These are phyloP conservation scores for Oenanthe javanica DNA, from an alignment of 140 eudicot species.

Conservation along the genomic window DNA sequence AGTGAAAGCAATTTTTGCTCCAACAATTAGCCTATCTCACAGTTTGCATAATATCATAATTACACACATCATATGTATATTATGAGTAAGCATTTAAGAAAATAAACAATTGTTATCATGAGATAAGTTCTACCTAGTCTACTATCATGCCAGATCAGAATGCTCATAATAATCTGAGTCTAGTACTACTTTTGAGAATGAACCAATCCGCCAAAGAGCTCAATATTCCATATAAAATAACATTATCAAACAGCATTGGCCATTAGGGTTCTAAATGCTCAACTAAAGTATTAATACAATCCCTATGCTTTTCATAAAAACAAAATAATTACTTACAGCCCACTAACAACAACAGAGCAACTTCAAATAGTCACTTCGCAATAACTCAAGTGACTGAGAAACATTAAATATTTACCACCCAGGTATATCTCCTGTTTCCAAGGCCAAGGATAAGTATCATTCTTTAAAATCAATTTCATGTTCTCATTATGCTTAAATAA, in stretches of 20 bases:
- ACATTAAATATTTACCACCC: not conserved
- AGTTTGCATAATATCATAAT: too few species aligned
- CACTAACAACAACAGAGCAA: not conserved
- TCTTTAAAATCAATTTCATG: not conserved
- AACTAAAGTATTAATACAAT: too few species aligned
- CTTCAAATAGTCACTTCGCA: not conserved
- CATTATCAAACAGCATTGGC: not conserved
- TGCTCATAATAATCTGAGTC: not conserved
- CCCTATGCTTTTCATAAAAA: not conserved
- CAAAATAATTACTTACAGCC: not conserved
- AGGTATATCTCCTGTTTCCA: not conserved
- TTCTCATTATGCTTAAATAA: not conserved
- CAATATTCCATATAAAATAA: not conserved
- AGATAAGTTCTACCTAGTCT: not conserved
- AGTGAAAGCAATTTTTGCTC: too few species aligned
- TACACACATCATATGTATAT: too few species aligned
- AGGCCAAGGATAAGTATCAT: not conserved
- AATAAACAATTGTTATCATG: not conserved
- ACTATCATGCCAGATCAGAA: not conserved
- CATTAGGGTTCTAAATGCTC: not conserved
- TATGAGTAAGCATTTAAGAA: too few species aligned
- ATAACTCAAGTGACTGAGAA: not conserved
- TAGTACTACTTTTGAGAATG: not conserved
- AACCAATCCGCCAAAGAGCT: not conserved
- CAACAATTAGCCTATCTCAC: too few species aligned